These are phyloP conservation scores for Oenanthe sinensis DNA, from an alignment of 129 eudicot species.

Conservation along the genomic window DNA sequence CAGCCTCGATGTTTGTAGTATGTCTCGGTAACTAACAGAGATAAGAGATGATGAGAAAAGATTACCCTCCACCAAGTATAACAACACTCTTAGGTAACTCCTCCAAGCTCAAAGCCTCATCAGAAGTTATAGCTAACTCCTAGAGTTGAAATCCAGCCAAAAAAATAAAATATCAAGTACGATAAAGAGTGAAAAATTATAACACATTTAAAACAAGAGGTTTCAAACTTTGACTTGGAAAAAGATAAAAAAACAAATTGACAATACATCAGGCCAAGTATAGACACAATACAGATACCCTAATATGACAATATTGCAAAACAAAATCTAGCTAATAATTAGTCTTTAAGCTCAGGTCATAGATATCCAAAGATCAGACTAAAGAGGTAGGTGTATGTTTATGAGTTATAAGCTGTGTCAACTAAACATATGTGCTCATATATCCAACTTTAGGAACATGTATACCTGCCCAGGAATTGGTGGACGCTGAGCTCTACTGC, in stretches of 20 bases:
- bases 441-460: background rate
- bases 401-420: no score
- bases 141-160: conserved; percentile 14
- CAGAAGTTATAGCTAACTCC: conserved; percentile 94
- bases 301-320: background rate
- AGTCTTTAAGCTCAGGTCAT: background rate
- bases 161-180: background rate
- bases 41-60: conserved; percentile 12
- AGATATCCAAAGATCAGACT: background rate
- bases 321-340: background rate
- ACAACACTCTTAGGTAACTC: conserved; percentile 90
- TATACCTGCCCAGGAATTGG: conserved; percentile 77
- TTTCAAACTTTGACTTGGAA: background rate
- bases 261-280: background rate
- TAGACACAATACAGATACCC: background rate
- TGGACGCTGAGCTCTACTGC: conserved; percentile 88
- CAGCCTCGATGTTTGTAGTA: background rate
- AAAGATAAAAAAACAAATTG: background rate
- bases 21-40: conserved; percentile 2
- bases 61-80: conserved; percentile 90
- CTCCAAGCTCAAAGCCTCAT: conserved; percentile 94
- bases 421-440: background rate
- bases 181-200: background rate
- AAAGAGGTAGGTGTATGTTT: background rate
- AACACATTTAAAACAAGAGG: background rate